phyloP scores from a whole-genome alignment of 768 basidiomycete species.

The Neoboletus brunneissimus region DNA sequence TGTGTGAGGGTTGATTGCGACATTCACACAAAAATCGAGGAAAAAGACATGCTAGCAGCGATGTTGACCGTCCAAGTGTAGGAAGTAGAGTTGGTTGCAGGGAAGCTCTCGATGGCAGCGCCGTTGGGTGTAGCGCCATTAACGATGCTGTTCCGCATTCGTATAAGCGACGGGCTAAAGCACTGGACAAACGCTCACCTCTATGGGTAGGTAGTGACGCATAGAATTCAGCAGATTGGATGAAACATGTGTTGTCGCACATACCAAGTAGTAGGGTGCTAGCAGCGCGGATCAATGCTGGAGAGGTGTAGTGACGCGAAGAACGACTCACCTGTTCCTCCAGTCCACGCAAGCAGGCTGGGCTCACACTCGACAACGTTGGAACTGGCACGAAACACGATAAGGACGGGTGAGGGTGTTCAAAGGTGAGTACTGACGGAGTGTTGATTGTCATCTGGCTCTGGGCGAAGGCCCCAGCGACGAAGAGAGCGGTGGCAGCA shows the following conservation, averaged over 20 bases:
- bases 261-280: slow-evolving; percentile 68
- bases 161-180: neutral
- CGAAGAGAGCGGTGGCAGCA: slow-evolving; percentile 41
- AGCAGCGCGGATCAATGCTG: neutral
- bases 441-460: slow-evolving; percentile 58
- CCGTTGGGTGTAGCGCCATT: slow-evolving; percentile 47
- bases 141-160: slow-evolving; percentile 44
- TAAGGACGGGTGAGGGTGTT: neutral
- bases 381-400: slow-evolving; percentile 32
- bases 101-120: slow-evolving; percentile 46
- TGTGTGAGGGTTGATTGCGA: slow-evolving; percentile 11
- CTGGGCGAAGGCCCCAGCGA: slow-evolving; percentile 42
- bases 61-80: slow-evolving; percentile 58
- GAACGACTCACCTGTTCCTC: slow-evolving; percentile 49
- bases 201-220: slow-evolving; percentile 25
- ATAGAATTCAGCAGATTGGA: neutral
- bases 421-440: slow-evolving; percentile 49
- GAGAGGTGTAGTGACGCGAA: neutral
- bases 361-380: slow-evolving; percentile 59
- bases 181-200: slow-evolving; percentile 29
- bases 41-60: slow-evolving; percentile 35
- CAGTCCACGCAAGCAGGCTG: slow-evolving; percentile 49
- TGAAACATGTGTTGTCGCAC: slow-evolving; percentile 24
- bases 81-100: slow-evolving; percentile 36
- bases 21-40: neutral